Conservation (phyloP, 371 early-diverging fungal genomes). For the Apophysomyces trapeziformis region DNA sequence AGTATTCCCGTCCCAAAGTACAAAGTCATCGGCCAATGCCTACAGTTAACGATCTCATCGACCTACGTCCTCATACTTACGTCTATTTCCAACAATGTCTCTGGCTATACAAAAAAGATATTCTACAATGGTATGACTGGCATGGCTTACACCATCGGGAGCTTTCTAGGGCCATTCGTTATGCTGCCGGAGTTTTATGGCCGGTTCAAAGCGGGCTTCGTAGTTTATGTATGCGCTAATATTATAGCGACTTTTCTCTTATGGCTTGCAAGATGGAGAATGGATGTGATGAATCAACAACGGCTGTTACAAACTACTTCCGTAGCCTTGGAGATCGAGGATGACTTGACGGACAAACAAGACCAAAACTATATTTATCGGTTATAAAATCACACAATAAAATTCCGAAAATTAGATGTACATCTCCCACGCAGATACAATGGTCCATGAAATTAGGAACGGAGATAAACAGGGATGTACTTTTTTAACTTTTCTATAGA, state of each 20-base stretch:
- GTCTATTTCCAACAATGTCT: conserved; percentile 18
- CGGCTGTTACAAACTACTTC: background rate
- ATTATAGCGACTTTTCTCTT: conserved; percentile 23
- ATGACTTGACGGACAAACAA: background rate
- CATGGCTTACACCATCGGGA: conserved; percentile 20
- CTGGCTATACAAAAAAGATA: conserved; percentile 31
- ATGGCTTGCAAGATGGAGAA: conserved; percentile 19
- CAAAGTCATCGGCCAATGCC: conserved; percentile 30
- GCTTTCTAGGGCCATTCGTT: conserved; percentile 25
- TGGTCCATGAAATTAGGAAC: too few species aligned
- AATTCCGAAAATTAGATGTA: too few species aligned
- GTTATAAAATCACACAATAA: background rate
- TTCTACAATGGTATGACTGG: conserved; percentile 20
- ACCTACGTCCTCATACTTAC: conserved; percentile 14
- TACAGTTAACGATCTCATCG: background rate
- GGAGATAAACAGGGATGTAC: too few species aligned
- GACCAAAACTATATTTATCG: background rate
- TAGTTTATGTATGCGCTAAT: conserved; percentile 35
- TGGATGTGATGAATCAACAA: conserved; percentile 20
- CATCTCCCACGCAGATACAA: too few species aligned
- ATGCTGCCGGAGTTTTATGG: conserved; percentile 21
- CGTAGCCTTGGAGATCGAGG: background rate
- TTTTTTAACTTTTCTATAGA: too few species aligned
- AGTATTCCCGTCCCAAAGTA: conserved; percentile 29
- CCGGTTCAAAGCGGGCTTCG: conserved; percentile 20